Evolutionary conservation across 345 rosid species (phyloP), one percentile per base, ranked within the genome.

Genomic region (Pistacia atlantica): DNA sequence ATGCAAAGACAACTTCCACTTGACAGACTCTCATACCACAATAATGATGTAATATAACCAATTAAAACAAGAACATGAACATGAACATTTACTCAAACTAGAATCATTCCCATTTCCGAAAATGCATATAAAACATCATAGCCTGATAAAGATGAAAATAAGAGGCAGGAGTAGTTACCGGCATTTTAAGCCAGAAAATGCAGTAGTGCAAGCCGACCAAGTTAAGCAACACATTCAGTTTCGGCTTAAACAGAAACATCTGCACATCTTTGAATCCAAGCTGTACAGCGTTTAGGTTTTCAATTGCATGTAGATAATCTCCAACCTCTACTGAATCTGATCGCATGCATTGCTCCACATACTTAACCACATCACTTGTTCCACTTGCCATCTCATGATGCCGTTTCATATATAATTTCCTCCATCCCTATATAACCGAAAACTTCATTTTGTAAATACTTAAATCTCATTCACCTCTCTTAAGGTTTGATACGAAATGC

Each of bases 201-300:
- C 90, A 89, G 86, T 86, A 86, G 69, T 86, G 89, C 75, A 89
- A 76, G 74, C 85, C 92, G 66, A 87, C 79, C 83, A 90, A 83
- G 83, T 89, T 85, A 37, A 84, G 76, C 65, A 86, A 74, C 65
- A 84, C 89, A 78, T 68, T 80, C 67, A 83, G 64, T 17, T 78
- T 79, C 0, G 88, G 85, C 8, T 76, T 84, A 80, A 90, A 84
- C 42, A 90, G 76, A 42, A 85, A 78, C 83, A 90, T 78, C 51
- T 84, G 82, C 8, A 87, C 76, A 78, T 90, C 95, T 77, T 73
- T 62, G 74, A 85, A 85, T 6, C 86, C 78, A 17, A 89, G 75
- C 60, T 71, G 76, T 80, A 76, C 48, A 3, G 81, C 69, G 14
- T 58, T 35, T 80, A 89, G 70, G 49, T 70, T 79, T 69, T 77